Percentiles rank a stretch among this genome's conserved stretches.
These are phyloP conservation scores for Fusarium armeniacum DNA, from an alignment of 2,329 filamentous ascomycete species.

Conservation along the genomic window DNA sequence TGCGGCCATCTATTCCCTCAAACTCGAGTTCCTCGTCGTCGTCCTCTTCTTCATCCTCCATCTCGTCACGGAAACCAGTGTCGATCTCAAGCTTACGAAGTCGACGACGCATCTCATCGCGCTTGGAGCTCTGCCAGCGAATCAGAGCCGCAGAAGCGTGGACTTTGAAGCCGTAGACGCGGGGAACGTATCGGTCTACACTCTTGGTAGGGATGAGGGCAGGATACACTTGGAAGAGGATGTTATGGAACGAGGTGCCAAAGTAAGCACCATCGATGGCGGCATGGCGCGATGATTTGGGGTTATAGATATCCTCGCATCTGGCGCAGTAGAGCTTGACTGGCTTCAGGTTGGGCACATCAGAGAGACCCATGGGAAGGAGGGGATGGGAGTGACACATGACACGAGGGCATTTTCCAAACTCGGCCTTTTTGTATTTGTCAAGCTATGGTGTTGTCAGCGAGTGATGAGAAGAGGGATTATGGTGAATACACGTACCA, in stretches of 20 bases:
- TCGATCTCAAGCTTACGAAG: constrained; percentile 80
- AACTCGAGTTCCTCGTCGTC: constrained; percentile 64
- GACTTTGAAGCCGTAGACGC: constrained; percentile 95
- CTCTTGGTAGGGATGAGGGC: constrained; percentile 89
- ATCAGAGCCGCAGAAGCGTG: constrained; percentile 89
- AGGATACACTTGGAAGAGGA: constrained; percentile 98
- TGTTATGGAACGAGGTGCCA: constrained; percentile 97
- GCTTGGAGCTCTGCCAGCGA: constrained; percentile 88
- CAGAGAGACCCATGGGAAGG: constrained; percentile 93
- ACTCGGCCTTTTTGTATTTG: constrained; percentile 98
- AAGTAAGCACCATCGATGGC: constrained; percentile 98
- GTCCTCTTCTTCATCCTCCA: constrained; percentile 74
- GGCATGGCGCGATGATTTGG: constrained; percentile 95
- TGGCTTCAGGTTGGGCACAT: constrained; percentile 86
- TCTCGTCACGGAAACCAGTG: constrained; percentile 81
- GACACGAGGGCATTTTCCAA: constrained; percentile 97
- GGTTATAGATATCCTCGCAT: constrained; percentile 99
- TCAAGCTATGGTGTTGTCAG: constrained; percentile 76
- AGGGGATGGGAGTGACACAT: constrained; percentile 94
- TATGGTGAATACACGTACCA: constrained; percentile 70
- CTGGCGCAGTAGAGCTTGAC: constrained; percentile 98
- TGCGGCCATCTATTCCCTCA: constrained; percentile 55
- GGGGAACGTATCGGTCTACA: constrained; percentile 86
- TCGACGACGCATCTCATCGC: constrained; percentile 85
- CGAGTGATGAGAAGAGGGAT: neutral